A percentile compares a stretch with the other conserved stretches of the same genome.
phyloP scores from a whole-genome alignment of 805 yeast genomes.

The Lachancea waltii region DNA sequence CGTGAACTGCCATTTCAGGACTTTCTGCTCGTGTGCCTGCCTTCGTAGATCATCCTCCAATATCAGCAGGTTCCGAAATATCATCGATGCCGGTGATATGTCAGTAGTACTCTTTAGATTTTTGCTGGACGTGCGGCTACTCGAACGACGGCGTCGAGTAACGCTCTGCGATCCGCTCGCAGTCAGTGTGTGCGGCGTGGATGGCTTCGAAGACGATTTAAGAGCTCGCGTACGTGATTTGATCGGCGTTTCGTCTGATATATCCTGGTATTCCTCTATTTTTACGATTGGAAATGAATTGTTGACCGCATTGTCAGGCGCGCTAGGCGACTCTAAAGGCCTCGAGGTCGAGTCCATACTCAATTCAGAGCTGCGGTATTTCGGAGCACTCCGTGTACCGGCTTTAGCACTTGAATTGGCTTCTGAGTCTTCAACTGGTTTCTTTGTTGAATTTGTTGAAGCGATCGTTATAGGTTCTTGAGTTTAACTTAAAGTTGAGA shows the following conservation, averaged over 20 bases:
- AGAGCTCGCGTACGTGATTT: constrained; percentile 4
- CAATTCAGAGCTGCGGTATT: background rate
- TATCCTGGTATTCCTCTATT: constrained; percentile 10
- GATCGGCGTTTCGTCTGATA: constrained; percentile 7
- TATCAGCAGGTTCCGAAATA: constrained; percentile 73
- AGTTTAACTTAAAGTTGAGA: background rate
- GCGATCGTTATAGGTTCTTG: background rate
- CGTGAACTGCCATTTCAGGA: constrained; percentile 46
- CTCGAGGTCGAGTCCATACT: background rate
- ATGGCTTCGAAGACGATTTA: background rate
- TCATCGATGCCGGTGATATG: constrained; percentile 55
- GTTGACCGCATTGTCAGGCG: background rate
- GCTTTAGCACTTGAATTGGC: background rate
- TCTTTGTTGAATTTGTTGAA: background rate
- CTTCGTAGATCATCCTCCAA: constrained; percentile 79
- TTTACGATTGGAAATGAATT: constrained; percentile 10
- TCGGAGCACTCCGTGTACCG: background rate
- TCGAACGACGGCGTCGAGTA: constrained; percentile 19
- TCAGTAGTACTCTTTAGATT: constrained; percentile 25
- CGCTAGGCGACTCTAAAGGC: background rate
- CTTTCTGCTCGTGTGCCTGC: constrained; percentile 69
- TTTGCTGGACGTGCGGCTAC: constrained; percentile 27
- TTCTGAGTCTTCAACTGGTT: background rate
- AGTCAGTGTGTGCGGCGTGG: background rate
- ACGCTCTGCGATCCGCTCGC: background rate